Conservation (phyloP, 257 asterid species). For the Jaltomata sinuosa region DNA sequence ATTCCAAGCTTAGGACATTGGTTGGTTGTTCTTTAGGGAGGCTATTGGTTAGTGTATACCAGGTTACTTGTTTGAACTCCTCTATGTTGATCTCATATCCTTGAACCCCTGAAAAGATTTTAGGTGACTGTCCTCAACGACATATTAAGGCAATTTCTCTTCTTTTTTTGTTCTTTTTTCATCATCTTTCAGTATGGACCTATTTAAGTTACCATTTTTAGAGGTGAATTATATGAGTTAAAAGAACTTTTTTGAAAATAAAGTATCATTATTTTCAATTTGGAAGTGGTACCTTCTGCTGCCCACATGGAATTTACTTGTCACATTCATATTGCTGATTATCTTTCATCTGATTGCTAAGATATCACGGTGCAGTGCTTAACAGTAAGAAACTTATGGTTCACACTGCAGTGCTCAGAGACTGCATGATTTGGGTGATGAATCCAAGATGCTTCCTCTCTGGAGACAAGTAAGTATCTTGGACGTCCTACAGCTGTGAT, state of each 20-base stretch:
- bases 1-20: not conserved
- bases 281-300: not conserved
- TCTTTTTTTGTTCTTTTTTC: not conserved
- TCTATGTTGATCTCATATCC: not conserved
- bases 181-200: not conserved
- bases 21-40: not conserved
- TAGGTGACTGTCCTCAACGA: not conserved
- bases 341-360: not conserved
- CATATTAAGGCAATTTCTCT: not conserved
- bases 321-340: not conserved
- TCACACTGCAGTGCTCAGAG: slow-evolving; percentile 58
- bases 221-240: not conserved
- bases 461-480: slow-evolving; percentile 86
- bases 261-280: not conserved
- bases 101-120: not conserved
- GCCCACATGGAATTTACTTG: not conserved
- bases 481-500: not conserved
- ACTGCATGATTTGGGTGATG: slow-evolving; percentile 81
- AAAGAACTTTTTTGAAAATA: not conserved
- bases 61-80: not conserved
- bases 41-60: not conserved
- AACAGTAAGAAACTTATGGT: not conserved
- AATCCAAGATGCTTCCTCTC: slow-evolving; percentile 89
- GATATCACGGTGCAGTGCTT: not conserved
- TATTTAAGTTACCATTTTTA: not conserved